A percentile compares a stretch with the other conserved stretches of the same genome.
These are phyloP conservation scores for Sugiyamaella japonica DNA, from an alignment of 1,139 yeast genomes.

Conservation along the genomic window DNA sequence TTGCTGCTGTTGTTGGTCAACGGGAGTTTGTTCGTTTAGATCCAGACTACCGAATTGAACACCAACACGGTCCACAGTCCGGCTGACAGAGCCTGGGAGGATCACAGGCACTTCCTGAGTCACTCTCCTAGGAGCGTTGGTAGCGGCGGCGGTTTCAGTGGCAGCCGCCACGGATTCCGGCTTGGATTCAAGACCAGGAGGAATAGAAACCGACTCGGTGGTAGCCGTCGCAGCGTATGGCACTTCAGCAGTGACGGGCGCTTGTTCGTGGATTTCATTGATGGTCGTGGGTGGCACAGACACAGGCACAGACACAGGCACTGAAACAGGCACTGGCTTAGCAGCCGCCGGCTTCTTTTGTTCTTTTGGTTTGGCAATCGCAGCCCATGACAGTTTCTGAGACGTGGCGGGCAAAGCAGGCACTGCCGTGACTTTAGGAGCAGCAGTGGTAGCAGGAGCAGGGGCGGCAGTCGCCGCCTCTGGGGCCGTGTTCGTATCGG, in stretches of 20 bases:
- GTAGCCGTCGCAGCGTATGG: conserved; percentile 18
- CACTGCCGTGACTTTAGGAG: conserved; percentile 9
- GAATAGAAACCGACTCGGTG: conserved; percentile 18
- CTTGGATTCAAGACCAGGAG: conserved; percentile 20
- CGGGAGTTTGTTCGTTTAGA: conserved; percentile 34
- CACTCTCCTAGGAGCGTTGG: conserved; percentile 11
- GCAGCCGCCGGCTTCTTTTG: conserved; percentile 11
- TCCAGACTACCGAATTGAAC: conserved; percentile 70
- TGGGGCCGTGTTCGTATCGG: neutral
- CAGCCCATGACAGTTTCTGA: conserved; percentile 44
- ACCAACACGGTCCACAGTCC: conserved; percentile 58
- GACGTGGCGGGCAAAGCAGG: conserved; percentile 18
- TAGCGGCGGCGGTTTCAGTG: conserved; percentile 14
- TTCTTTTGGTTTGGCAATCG: conserved; percentile 38
- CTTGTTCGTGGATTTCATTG: no score
- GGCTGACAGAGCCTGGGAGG: conserved; percentile 51
- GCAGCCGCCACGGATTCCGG: conserved; percentile 9
- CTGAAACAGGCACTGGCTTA: conserved; percentile 21
- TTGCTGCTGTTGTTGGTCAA: conserved; percentile 23
- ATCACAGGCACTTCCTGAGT: conserved; percentile 59
- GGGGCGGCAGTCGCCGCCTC: conserved; percentile 8
- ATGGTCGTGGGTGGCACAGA: no score
- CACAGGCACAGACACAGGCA: conserved; percentile 2
- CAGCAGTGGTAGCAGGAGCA: conserved; percentile 1
- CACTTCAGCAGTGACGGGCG: conserved; percentile 1